Evolutionary conservation across 2,329 filamentous ascomycete genomes (phyloP), one percentile per base, ranked within the genome.

Genomic region (Cadophora sp.): DNA sequence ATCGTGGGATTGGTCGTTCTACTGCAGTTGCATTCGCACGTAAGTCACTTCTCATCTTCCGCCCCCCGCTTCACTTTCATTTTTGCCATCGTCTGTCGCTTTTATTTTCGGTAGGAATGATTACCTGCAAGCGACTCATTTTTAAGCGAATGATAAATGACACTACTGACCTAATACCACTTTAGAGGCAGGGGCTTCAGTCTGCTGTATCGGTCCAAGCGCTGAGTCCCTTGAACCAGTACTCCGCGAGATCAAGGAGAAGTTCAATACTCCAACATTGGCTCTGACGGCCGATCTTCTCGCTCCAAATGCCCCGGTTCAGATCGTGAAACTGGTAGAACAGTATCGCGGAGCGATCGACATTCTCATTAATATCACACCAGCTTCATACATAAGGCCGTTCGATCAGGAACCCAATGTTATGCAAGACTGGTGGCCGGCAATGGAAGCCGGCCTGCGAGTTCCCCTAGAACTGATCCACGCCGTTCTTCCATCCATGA

Each of bases 11-110:
- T 48, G 79, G 79, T 19, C 72, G 76, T 51, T 76, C 75, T 24
- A 75, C 79, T 19, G 79, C 79, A 4, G 72, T 76, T 26, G 78
- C 76, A 27, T 79, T 80, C 51, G 79, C 79, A 16, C 73, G 61
- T 63, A 53, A 43, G 61, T 5, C 16, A 29, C 3, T 55, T 55
- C 26, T 55, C 24, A 24, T 60, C 19, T 27, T 1, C n/a, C 37
- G 26, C 14, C 11, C 26, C 8, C 24, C 43, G 31, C 29, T 58
- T 58, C 6, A 9, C 31, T 19, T 58, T 6, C 27, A n/a, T 34
- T 4, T 6, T 37, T 14, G 19, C 19, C 14, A 12, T 16, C 3
- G 40, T 43, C 12, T 14, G 2, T 43, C 14, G 16, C 2, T 3
- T 43, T 22, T n/a, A n/a, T 1, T 22, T 22, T 22, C 1, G 22